Base-by-base conservation (phyloP, 805 yeast genomes). In the Metschnikowia bowlesiae region DNA sequence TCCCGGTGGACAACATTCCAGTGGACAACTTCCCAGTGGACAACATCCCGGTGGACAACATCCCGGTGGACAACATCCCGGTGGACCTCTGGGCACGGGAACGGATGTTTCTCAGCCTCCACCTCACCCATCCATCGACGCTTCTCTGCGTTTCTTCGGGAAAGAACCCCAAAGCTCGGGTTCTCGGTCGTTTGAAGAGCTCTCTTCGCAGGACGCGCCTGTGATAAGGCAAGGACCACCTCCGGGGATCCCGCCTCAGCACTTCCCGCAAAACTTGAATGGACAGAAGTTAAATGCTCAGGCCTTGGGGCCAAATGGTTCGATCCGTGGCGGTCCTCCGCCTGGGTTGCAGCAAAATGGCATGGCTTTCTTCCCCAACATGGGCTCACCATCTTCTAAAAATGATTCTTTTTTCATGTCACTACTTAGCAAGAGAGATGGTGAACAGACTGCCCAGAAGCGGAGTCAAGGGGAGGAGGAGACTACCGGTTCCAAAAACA, bases 321-420 rank as follows among this genome's bases (percentile, higher is more conserved):
- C 35, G 7, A 26, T 39, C 34, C 14, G 46, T 14, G 16, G 16
- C 34, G 46, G 46, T 10, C 46, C 46, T 26, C 46, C 46, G 4
- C 46, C 46, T 3, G 46, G 46, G 8, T 35, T 44, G 28, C 45
- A 9, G 37, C 46, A 34, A 16, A 30, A 31, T 18, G 46, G 46
- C 8, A n/a, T 34, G 48, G 70, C 74, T 18, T 44, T 44, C 34
- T 44, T 44, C 44, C 39, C 53, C 18, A 28, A 45, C 31, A 30
- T 39, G 50, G 37, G 41, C 32, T 14, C 39, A 6, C 39, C 34
- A 9, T 18, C 40, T 4, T 35, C 53, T 4, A 40, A 61, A n/a
- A 68, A 70, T 54, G 80, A 77, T 51, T 61, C 71, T 13, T 79
- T 79, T 53, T 76, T 79, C 57, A 68, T 74, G 65, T 72, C 82